Conservation (phyloP, 2,329 filamentous ascomycete species). For the Epichloe gansuensis region DNA sequence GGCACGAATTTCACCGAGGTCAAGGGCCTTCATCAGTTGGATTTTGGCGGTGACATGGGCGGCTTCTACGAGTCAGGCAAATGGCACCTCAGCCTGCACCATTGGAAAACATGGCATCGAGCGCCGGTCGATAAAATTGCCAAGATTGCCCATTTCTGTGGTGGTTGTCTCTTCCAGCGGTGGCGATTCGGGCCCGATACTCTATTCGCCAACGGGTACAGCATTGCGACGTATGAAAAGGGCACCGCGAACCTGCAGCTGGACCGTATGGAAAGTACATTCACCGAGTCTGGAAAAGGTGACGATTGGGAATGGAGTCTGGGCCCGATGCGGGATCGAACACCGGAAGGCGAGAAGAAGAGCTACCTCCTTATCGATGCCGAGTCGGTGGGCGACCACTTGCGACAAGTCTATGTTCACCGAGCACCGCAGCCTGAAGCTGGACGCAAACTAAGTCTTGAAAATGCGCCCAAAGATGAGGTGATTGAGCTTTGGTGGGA, state of each 20-base stretch:
- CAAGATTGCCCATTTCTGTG: conserved; percentile 29
- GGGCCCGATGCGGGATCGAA: conserved; percentile 32
- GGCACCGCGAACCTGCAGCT: conserved; percentile 28
- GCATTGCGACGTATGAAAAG: conserved; percentile 34
- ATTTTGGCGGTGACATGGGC: conserved; percentile 39
- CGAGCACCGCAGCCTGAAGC: conserved; percentile 15
- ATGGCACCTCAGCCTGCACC: conserved; percentile 43
- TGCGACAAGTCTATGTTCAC: conserved; percentile 44
- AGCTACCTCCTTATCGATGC: conserved; percentile 36
- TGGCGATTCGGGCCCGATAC: conserved; percentile 35
- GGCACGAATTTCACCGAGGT: conserved; percentile 40
- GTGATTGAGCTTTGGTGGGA: conserved; percentile 38
- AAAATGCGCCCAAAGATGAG: conserved; percentile 27
- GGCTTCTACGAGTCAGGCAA: conserved; percentile 48
- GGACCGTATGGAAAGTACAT: conserved; percentile 40
- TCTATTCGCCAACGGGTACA: conserved; percentile 47
- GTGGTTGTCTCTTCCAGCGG: conserved; percentile 44
- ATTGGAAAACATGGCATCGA: conserved; percentile 50
- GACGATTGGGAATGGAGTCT: conserved; percentile 39
- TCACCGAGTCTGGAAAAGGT: conserved; percentile 19
- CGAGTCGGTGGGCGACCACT: conserved; percentile 25
- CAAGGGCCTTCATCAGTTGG: conserved; percentile 43
- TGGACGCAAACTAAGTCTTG: conserved; percentile 19
- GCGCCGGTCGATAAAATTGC: conserved; percentile 20
- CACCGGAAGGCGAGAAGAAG: conserved; percentile 31